Evolutionary conservation across 2,329 filamentous ascomycete genomes (phyloP).

Genomic region (Metarhizium humberi): DNA sequence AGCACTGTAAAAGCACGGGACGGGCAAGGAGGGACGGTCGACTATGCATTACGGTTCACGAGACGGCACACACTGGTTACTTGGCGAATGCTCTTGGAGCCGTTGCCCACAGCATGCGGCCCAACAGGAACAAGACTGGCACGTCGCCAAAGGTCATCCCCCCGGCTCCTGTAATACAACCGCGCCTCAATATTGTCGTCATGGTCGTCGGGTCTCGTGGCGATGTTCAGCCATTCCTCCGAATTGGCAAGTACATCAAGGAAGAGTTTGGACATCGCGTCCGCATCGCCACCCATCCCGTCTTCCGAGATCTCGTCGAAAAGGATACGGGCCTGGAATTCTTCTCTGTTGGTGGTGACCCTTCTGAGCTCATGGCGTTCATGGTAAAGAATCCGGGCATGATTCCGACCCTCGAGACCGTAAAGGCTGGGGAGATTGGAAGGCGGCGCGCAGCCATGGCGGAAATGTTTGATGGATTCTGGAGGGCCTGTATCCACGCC

Average conservation of each 20-base stretch:
- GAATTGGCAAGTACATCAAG: conserved; percentile 62
- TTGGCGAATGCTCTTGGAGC: conserved; percentile 65
- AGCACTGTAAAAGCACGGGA: conserved; percentile 55
- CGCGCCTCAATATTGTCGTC: conserved; percentile 66
- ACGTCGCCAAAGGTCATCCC: conserved; percentile 13
- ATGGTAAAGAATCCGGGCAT: conserved; percentile 81
- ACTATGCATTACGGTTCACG: conserved; percentile 62
- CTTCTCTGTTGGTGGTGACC: conserved; percentile 71
- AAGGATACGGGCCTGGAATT: conserved; percentile 67
- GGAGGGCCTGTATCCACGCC: conserved; percentile 66
- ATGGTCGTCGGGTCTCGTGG: conserved; percentile 77
- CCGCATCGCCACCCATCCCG: conserved; percentile 68
- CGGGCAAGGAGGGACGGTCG: conserved; percentile 61
- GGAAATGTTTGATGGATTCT: conserved; percentile 77
- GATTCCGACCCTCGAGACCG: conserved; percentile 63
- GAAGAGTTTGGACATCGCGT: conserved; percentile 66
- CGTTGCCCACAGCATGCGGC: conserved; percentile 35
- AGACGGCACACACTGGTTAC: conserved; percentile 60
- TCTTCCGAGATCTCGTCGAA: conserved; percentile 67
- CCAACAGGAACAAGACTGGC: conserved; percentile 4
- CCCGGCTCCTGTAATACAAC: conserved; percentile 23
- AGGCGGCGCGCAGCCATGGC: conserved; percentile 60
- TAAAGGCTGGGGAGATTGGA: conserved; percentile 65
- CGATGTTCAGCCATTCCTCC: conserved; percentile 73
- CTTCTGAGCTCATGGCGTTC: conserved; percentile 74